phyloP scores from a whole-genome alignment of 169 alveolate genomes.

The Hepatocystis sp. region DNA sequence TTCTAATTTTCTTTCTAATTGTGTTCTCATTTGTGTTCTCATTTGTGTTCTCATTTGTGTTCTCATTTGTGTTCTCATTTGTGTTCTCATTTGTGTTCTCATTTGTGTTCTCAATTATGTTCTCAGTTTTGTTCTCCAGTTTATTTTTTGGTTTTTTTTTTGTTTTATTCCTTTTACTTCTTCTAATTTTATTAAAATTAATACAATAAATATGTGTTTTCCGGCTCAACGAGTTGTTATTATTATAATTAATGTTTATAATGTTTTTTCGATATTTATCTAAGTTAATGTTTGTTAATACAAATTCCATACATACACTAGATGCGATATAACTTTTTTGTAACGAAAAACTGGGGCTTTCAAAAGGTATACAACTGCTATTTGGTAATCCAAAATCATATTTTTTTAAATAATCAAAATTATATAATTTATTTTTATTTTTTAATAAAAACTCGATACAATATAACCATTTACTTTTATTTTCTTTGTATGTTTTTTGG shows the following conservation, averaged over 20 bases:
- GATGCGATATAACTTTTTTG: slow-evolving; percentile 62
- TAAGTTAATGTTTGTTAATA: slow-evolving; percentile 50
- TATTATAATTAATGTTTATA: slow-evolving; percentile 53
- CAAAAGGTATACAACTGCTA: slow-evolving; percentile 28
- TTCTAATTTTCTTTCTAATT: no score
- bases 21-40: no score
- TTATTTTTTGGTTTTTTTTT: no score
- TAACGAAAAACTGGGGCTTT: slow-evolving; percentile 48
- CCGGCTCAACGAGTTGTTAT: slow-evolving; percentile 26
- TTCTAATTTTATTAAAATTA: slow-evolving; percentile 20
- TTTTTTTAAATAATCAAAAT: slow-evolving; percentile 31
- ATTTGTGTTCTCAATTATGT: not conserved
- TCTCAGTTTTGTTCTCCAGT: not conserved
- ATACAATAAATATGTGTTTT: slow-evolving; percentile 36
- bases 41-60: no score
- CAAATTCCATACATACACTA: slow-evolving; percentile 24
- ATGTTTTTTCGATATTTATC: slow-evolving; percentile 51
- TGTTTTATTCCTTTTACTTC: slow-evolving; percentile 5
- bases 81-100: no score
- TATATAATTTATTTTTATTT: slow-evolving; percentile 10
- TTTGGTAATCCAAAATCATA: slow-evolving; percentile 29
- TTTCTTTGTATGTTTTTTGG: slow-evolving; percentile 22
- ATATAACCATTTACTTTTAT: not conserved
- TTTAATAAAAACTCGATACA: slow-evolving; percentile 2
- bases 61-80: no score